Conservation (phyloP, 2,329 filamentous ascomycete genomes). For the Chaetomium globosum region DNA sequence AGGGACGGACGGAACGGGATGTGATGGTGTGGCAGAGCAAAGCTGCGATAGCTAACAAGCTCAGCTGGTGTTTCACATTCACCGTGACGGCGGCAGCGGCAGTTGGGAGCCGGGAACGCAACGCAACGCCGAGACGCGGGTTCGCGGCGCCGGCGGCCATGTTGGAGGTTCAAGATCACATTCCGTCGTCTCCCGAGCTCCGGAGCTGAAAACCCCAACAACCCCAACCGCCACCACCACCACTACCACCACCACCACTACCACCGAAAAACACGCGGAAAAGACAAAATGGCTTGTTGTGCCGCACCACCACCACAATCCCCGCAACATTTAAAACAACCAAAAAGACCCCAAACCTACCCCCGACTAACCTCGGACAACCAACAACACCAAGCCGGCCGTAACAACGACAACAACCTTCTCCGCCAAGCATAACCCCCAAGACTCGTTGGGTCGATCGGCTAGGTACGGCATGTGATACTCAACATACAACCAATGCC, state of each 20-base stretch:
- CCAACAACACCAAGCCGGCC: neutral
- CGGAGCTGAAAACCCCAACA: slow-evolving; percentile 3
- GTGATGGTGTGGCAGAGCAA: slow-evolving; percentile 6
- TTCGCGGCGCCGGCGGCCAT: neutral
- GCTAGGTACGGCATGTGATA: neutral
- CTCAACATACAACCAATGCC: neutral
- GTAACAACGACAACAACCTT: neutral
- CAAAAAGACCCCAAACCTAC: neutral
- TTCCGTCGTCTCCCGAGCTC: neutral
- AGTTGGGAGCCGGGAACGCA: slow-evolving; percentile 15
- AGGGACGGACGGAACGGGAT: neutral
- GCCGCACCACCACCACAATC: slow-evolving; percentile 2
- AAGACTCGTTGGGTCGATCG: neutral
- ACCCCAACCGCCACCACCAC: neutral
- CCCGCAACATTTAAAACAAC: neutral
- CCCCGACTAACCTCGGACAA: slow-evolving; percentile 9
- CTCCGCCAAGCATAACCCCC: neutral
- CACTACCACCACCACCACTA: neutral
- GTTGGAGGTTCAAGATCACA: neutral
- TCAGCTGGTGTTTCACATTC: slow-evolving; percentile 20
- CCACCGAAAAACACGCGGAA: too few species aligned
- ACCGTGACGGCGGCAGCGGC: neutral
- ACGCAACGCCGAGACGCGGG: neutral
- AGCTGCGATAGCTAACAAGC: slow-evolving; percentile 14
- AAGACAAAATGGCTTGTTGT: neutral